phyloP scores from a whole-genome alignment of 805 yeast genomes.

The Candida bentonensis region DNA sequence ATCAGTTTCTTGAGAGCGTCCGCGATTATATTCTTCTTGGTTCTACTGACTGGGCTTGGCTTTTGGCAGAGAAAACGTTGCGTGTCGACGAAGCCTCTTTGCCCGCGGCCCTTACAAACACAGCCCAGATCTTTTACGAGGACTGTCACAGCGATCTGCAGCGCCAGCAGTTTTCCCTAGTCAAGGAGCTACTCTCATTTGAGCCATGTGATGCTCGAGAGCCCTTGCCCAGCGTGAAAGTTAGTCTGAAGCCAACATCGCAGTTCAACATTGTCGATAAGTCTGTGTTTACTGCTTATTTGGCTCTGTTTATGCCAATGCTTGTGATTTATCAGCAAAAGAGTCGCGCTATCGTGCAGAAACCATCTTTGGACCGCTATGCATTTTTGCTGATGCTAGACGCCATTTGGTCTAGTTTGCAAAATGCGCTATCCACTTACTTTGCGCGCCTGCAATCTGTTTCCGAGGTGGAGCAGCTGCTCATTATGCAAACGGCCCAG shows the following conservation, averaged over 20 bases:
- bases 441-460: not conserved
- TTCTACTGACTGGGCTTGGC: not conserved
- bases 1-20: not conserved
- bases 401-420: not conserved
- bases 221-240: not conserved
- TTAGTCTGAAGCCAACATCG: not conserved
- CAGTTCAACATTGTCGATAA: not conserved
- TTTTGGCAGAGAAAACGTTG: not conserved
- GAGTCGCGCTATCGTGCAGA: not conserved
- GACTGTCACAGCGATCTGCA: not conserved
- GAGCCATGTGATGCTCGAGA: not conserved
- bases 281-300: not conserved
- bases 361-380: not conserved
- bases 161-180: not conserved
- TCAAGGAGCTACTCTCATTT: not conserved
- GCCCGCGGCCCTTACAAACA: not conserved
- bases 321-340: not conserved
- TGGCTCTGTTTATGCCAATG: not conserved
- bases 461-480: not conserved
- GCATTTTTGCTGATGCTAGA: not conserved
- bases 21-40: not conserved
- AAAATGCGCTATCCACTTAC: not conserved
- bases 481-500: not conserved
- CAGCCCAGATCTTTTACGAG: too few species aligned
- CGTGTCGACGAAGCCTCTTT: not conserved